phyloP scores from a whole-genome alignment of 2,329 filamentous ascomycete species.

The Cyphellophora attinorum region DNA sequence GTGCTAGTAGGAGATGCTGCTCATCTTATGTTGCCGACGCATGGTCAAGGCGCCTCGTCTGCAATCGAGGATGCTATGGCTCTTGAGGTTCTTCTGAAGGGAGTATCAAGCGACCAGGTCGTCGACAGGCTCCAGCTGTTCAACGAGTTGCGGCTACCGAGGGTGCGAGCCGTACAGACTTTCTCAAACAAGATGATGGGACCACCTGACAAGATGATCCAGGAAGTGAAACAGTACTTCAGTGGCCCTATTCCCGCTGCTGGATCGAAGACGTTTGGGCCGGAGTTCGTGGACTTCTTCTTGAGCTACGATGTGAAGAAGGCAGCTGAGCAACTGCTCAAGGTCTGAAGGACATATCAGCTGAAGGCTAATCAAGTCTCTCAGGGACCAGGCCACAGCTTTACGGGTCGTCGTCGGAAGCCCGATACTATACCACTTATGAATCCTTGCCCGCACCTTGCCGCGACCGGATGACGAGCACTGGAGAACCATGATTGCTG shows the following conservation, averaged over 20 bases:
- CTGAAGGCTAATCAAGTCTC: too few species aligned
- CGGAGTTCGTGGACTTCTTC: constrained; percentile 12
- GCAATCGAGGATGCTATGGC: constrained; percentile 24
- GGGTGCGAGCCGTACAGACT: constrained; percentile 8
- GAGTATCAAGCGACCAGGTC: constrained; percentile 3
- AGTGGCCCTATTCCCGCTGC: constrained; percentile 8
- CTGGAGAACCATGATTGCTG: too few species aligned
- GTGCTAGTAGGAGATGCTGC: constrained; percentile 54
- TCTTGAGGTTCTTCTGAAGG: constrained; percentile 20
- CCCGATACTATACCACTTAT: too few species aligned
- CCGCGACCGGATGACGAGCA: too few species aligned
- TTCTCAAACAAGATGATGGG: constrained; percentile 14
- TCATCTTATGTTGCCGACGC: constrained; percentile 57
- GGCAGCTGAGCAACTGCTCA: too few species aligned
- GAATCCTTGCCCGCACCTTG: too few species aligned
- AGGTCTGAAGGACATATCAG: too few species aligned
- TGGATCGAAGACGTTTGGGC: constrained; percentile 7
- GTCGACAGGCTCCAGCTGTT: constrained; percentile 4
- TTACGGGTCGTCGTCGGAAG: too few species aligned
- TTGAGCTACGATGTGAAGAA: constrained; percentile 11
- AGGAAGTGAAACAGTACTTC: constrained; percentile 9
- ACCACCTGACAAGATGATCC: constrained; percentile 7
- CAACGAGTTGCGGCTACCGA: constrained; percentile 8
- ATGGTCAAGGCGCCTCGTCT: constrained; percentile 29
- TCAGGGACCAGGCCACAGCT: too few species aligned